Evolutionary conservation across 495 filamentous ascomycete genomes (phyloP).

Genomic region (Apodospora peruviana): DNA sequence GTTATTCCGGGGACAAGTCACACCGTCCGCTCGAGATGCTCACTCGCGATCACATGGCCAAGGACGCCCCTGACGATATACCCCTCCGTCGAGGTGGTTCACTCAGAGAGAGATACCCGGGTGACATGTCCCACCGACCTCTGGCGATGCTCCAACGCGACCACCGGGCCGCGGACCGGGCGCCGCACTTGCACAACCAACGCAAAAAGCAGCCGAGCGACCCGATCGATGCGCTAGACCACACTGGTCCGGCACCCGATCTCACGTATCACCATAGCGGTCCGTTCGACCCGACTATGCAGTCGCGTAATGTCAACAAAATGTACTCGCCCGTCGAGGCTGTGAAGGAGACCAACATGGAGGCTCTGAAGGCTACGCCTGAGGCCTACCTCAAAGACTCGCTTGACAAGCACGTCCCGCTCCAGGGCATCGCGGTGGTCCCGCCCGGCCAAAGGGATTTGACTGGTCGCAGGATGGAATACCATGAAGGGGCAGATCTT

Average conservation of each 20-base stretch:
- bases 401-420: conserved; percentile 67
- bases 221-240: conserved; percentile 74
- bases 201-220: conserved; percentile 64
- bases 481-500: conserved; percentile 81
- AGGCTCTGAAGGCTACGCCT: conserved; percentile 80
- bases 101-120: conserved; percentile 52
- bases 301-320: conserved; percentile 61
- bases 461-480: conserved; percentile 65
- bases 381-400: conserved; percentile 71
- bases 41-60: conserved; percentile 12
- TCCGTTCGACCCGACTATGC: conserved; percentile 79
- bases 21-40: conserved; percentile 12
- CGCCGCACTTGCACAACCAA: conserved; percentile 49
- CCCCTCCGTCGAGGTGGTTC: conserved; percentile 41
- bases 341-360: conserved; percentile 63
- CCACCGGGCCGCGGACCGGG: conserved; percentile 53
- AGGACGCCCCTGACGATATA: conserved; percentile 2
- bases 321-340: conserved; percentile 71
- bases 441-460: conserved; percentile 65
- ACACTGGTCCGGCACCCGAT: conserved; percentile 39
- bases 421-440: conserved; percentile 75
- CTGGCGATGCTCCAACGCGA: conserved; percentile 56
- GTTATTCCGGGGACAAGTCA: conserved; percentile 14
- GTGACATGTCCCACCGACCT: conserved; percentile 56
- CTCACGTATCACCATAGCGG: conserved; percentile 82